Base-by-base conservation (phyloP, 1,284 basidiomycete species). In the Ceratobasidium sp. region DNA sequence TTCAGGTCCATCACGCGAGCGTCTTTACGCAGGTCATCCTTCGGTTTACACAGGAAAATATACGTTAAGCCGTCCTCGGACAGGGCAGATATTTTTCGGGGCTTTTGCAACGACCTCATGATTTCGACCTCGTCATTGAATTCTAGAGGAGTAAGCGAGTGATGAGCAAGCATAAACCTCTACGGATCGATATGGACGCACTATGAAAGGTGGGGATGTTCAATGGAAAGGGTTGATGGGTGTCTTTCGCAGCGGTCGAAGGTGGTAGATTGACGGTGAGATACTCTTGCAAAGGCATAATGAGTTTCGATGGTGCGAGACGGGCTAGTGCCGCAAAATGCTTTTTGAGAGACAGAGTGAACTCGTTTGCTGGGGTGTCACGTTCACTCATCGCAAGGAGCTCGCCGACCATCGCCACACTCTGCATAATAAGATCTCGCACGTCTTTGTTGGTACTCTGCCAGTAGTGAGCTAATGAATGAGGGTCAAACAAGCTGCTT, bases 1-100 rank as follows among this genome's bases (percentile, higher is more conserved):
- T 98, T 96, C 80, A 99, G 94, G 79, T 99, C 97, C 96, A 99
- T 99, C 73, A 99, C 81, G 9, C 97, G 87, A 0, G 96, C 96
- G 78, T 99, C 97, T 81, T 99, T 99, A 56, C 97, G 87, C 56
- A 99, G 84, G 81, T 99, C 97, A 79, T 99, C 97, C 80, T 96
- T 96, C 1, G 97, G 96, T 81, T 99, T 99, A 76, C 94, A 95
- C 16, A 99, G 84, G 84, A 99, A 99, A 78, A 89, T 91, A 81
- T 98, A 98, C 1, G 83, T 83, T 73, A 88, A 87, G 2, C 95
- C 95, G 77, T 99, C 88, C 72, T 88, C 91, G 0, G 94, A 96
- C 30, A 83, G 82, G 69, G 99, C 91, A 0, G 90, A 90, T 73
- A 99, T 88, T 81, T 98, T 98, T 76, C 95, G 90, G 1, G 97